Evolutionary conservation across 495 filamentous ascomycete genomes (phyloP).

Genomic region (Penicillium soppii): DNA sequence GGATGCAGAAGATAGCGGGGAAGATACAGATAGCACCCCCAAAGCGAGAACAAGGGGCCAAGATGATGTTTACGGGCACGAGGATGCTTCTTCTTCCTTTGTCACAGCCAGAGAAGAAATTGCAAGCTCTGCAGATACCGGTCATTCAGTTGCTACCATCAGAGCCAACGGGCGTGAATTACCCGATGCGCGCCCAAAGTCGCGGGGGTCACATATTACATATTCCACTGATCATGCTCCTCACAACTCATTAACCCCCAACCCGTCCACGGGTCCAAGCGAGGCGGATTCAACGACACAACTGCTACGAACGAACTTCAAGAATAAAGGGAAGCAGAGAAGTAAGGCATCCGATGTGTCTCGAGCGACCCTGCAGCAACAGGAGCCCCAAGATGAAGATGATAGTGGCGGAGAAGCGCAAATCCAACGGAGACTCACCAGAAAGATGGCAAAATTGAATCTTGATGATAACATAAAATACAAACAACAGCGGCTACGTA

Average conservation of each 20-base stretch:
- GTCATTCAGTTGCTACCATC: conserved; percentile 18
- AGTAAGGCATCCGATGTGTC: conserved; percentile 23
- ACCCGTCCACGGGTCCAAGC: conserved; percentile 24
- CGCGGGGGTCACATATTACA: conserved; percentile 15
- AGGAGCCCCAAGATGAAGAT: conserved; percentile 35
- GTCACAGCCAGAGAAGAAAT: conserved; percentile 32
- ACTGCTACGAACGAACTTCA: conserved; percentile 27
- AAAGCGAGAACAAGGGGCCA: neutral
- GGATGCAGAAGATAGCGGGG: conserved; percentile 5
- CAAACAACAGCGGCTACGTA: conserved; percentile 37
- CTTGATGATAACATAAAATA: conserved; percentile 44
- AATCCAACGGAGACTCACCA: conserved; percentile 19
- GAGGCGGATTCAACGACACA: conserved; percentile 41
- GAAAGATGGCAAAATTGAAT: conserved; percentile 42
- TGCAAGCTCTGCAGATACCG: conserved; percentile 14
- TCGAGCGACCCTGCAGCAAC: conserved; percentile 27
- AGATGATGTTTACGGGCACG: conserved; percentile 12
- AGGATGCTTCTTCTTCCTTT: conserved; percentile 25
- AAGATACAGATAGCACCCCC: conserved; percentile 17
- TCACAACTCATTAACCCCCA: conserved; percentile 20
- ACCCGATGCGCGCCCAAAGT: conserved; percentile 6
- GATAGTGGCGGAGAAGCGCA: conserved; percentile 9
- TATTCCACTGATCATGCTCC: conserved; percentile 18
- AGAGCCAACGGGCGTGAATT: neutral
- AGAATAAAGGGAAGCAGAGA: conserved; percentile 30